Evolutionary conservation across 768 basidiomycete species (phyloP).

Genomic region (Mycena leptocephala): DNA sequence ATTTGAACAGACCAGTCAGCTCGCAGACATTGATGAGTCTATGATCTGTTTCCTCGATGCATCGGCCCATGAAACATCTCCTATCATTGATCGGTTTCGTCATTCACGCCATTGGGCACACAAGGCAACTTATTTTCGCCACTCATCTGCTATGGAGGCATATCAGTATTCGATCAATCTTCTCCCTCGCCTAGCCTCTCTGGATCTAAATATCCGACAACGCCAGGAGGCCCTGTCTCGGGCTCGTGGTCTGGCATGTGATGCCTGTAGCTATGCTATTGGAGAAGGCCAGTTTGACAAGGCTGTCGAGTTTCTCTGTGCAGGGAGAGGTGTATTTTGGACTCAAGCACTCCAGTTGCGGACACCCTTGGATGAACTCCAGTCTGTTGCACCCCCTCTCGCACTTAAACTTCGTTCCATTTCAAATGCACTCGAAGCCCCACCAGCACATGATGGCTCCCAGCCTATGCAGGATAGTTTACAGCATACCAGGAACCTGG

Average conservation of each 20-base stretch:
- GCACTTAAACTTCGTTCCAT: slow-evolving; percentile 8
- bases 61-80: slow-evolving; percentile 7
- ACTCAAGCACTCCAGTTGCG: slow-evolving; percentile 10
- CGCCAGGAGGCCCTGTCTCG: slow-evolving; percentile 8
- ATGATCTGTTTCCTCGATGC: background rate
- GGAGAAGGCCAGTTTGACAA: slow-evolving; percentile 10
- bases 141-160: slow-evolving; percentile 16
- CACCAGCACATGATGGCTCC: background rate
- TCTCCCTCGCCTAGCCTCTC: slow-evolving; percentile 7
- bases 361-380: slow-evolving; percentile 7
- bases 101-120: slow-evolving; percentile 3
- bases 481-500: slow-evolving; percentile 20
- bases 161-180: slow-evolving; percentile 8
- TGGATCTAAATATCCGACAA: slow-evolving; percentile 8
- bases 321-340: slow-evolving; percentile 13
- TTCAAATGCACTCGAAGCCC: slow-evolving; percentile 4
- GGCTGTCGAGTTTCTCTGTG: slow-evolving; percentile 11
- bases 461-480: background rate
- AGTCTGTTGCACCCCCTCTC: slow-evolving; percentile 5
- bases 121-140: slow-evolving; percentile 2
- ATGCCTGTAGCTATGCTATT: slow-evolving; percentile 15
- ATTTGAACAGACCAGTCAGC: background rate
- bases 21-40: slow-evolving; percentile 8
- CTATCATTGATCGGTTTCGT: slow-evolving; percentile 2
- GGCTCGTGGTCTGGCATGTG: slow-evolving; percentile 7